Evolutionary conservation across 73 alveolate species (phyloP), one percentile per base, ranked within the genome.

Genomic region (Breviolum minutum): DNA sequence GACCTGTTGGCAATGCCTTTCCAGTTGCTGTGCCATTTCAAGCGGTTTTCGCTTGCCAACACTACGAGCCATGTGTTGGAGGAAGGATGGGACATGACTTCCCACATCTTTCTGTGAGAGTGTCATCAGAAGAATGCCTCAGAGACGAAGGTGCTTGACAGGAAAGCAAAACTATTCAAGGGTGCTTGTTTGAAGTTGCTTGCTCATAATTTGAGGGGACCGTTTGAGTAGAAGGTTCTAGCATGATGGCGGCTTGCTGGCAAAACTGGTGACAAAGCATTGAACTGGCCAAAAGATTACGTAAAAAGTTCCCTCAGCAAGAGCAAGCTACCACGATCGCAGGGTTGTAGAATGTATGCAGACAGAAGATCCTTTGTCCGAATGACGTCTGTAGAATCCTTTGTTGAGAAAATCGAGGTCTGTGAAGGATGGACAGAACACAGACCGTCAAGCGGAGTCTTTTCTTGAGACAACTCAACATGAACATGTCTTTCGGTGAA

Each of bases 11-110:
- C 94, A 85, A 26, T 85, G 77, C 1, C 77, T n/a, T n/a, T 62
- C 79, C 27, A 85, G 79, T 22, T 85, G 94, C 79, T 62, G 62
- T 32, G 94, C 94, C 94, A 62, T 62, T 62, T 85, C 94, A 27
- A 85, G 77, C 79, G 94, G 94, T 62, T 85, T 85, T 27, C 94
- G 94, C 94, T 85, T 85, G 74, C 94, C 94, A 27, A 62, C 94
- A 62, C 77, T 85, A 29, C 94, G 94, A 1, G 94, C 94, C 94
- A 85, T 85, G 79, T 60, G 79, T 62, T 85, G 94, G 26, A 85
- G 29, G 79, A 85, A 62, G 29, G 79, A 22, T 24, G 94, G 94
- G 27, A 85, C 94, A n/a, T 61, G 79, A 14, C 79, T 82, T 48
- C 91, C 91, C 69, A 82, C 91, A 62, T 85, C 94, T n/a, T 85